phyloP scores from a whole-genome alignment of 345 rosid genomes.

The Salix dunnii region DNA sequence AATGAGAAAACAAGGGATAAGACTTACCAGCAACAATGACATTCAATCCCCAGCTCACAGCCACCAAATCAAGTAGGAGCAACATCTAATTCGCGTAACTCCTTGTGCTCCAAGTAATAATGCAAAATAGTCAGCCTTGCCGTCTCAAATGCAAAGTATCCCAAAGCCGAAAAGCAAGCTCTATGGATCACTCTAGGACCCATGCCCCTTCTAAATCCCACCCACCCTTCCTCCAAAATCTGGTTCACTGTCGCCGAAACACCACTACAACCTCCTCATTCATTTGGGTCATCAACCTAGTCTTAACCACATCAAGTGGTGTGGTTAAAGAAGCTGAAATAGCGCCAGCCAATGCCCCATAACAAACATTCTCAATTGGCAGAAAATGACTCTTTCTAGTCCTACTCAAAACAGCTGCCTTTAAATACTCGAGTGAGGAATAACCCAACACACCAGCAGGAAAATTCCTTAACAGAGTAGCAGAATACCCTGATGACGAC shows the following conservation, averaged over 20 bases:
- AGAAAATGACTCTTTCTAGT: slow-evolving; percentile 58
- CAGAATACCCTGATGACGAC: slow-evolving; percentile 87
- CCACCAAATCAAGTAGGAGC: slow-evolving; percentile 24
- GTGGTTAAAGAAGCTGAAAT: slow-evolving; percentile 88
- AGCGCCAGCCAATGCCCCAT: slow-evolving; percentile 92
- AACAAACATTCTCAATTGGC: slow-evolving; percentile 79
- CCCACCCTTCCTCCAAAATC: slow-evolving; percentile 88
- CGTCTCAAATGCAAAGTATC: slow-evolving; percentile 95
- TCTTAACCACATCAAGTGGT: slow-evolving; percentile 87
- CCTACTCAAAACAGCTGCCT: slow-evolving; percentile 67
- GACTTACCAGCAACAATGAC: slow-evolving; percentile 10
- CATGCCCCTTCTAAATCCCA: slow-evolving; percentile 79
- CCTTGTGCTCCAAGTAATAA: slow-evolving; percentile 64
- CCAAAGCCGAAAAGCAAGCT: slow-evolving; percentile 83
- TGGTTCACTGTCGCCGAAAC: slow-evolving; percentile 60
- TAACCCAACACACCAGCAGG: slow-evolving; percentile 92
- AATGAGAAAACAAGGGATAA: background rate
- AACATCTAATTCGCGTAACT: slow-evolving; percentile 34
- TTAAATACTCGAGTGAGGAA: slow-evolving; percentile 83
- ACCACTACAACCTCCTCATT: slow-evolving; percentile 46
- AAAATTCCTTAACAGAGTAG: slow-evolving; percentile 79
- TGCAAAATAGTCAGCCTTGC: slow-evolving; percentile 72
- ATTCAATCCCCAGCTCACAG: background rate
- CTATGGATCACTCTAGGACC: slow-evolving; percentile 91
- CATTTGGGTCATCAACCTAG: slow-evolving; percentile 89